Percentiles rank a stretch among this genome's conserved stretches.
phyloP scores from a whole-genome alignment of 306 rosid species.

The Corylus americana region DNA sequence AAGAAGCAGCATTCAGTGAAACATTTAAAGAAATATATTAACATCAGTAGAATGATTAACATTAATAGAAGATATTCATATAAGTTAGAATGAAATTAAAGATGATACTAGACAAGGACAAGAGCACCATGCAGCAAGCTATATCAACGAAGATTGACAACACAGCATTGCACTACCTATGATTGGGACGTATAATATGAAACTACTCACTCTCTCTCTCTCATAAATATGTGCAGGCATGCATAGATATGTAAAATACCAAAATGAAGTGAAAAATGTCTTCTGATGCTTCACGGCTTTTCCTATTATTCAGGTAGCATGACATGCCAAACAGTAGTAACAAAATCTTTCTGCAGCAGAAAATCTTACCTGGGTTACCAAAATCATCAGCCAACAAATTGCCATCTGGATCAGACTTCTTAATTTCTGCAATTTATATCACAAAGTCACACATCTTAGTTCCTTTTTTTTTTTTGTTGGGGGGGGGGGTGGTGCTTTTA shows the following conservation, averaged over 20 bases:
- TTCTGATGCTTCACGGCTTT: not conserved
- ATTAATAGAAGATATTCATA: not conserved
- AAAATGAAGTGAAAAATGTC: not conserved
- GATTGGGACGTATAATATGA: not conserved
- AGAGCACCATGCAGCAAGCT: not conserved
- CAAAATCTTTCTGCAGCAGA: conserved; percentile 18
- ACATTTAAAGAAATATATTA: not conserved
- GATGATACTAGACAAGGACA: not conserved
- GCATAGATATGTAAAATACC: not conserved
- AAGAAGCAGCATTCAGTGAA: conserved; percentile 8
- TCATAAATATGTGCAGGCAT: not conserved
- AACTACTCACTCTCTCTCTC: not conserved
- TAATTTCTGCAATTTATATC: conserved; percentile 55
- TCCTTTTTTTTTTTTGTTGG: not conserved
- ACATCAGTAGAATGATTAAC: not conserved
- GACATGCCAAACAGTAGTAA: conserved; percentile 23
- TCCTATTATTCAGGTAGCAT: conserved; percentile 15
- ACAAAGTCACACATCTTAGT: conserved; percentile 28
- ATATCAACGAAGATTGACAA: not conserved
- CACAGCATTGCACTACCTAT: not conserved
- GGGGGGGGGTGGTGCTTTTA: conserved; percentile 16
- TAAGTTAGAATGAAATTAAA: not conserved
- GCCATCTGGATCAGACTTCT: conserved; percentile 64
- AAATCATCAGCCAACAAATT: conserved; percentile 46
- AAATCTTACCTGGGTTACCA: conserved; percentile 65